A percentile compares a stretch with the other conserved stretches of the same genome.
These are phyloP conservation scores for Candida lessepsii DNA, from an alignment of 805 yeast species.

Conservation along the genomic window DNA sequence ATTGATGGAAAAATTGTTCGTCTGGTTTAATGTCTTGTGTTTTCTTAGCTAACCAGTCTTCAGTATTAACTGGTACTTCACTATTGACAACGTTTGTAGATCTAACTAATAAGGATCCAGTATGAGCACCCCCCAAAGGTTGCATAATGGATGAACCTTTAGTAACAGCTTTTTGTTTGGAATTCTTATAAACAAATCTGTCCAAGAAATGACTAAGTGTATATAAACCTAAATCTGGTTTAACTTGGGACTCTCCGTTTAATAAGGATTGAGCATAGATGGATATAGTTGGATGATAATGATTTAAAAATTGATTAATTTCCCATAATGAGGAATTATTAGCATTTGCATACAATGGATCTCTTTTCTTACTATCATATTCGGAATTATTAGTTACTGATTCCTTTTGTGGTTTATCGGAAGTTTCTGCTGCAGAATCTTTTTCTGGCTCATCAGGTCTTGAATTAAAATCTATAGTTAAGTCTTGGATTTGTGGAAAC, in stretches of 20 bases:
- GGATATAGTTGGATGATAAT: slow-evolving; percentile 90
- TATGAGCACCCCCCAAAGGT: slow-evolving; percentile 85
- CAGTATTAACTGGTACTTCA: slow-evolving; percentile 75
- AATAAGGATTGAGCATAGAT: slow-evolving; percentile 70
- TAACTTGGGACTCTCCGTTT: slow-evolving; percentile 48
- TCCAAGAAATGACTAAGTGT: slow-evolving; percentile 89
- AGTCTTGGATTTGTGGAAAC: slow-evolving; percentile 64
- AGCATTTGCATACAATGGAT: slow-evolving; percentile 91
- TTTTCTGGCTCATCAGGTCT: slow-evolving; percentile 40
- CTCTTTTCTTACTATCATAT: slow-evolving; percentile 87
- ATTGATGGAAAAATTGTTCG: slow-evolving; percentile 84
- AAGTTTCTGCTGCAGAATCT: slow-evolving; percentile 22
- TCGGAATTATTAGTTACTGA: background rate
- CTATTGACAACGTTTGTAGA: slow-evolving; percentile 46
- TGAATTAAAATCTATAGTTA: slow-evolving; percentile 51
- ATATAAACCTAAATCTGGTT: slow-evolving; percentile 89
- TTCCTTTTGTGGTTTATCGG: slow-evolving; percentile 18
- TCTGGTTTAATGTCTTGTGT: slow-evolving; percentile 74
- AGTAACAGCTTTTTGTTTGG: slow-evolving; percentile 70
- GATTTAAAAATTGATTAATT: slow-evolving; percentile 64
- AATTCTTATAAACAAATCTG: slow-evolving; percentile 90
- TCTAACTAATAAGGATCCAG: slow-evolving; percentile 65
- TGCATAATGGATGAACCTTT: slow-evolving; percentile 96
- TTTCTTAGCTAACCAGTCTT: slow-evolving; percentile 74
- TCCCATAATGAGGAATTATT: slow-evolving; percentile 86